Percentiles rank a stretch among this genome's conserved stretches.
These are phyloP conservation scores for Picochlorum costavermella DNA, from an alignment of 139 green algal genomes.

Conservation along the genomic window DNA sequence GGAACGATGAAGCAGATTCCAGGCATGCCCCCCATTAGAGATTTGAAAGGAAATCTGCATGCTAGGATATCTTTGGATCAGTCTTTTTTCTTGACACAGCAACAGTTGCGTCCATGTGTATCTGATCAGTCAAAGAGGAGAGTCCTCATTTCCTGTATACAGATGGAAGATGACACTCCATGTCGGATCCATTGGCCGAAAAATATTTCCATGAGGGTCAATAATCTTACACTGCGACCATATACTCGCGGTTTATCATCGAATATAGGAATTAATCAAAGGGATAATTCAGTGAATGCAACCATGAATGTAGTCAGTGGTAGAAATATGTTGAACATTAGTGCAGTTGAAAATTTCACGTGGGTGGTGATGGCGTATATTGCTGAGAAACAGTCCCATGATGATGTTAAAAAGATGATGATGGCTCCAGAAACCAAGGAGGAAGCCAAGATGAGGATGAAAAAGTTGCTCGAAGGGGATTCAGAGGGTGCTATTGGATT, in stretches of 20 bases:
- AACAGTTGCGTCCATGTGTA: conserved; percentile 14
- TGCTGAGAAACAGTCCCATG: conserved; percentile 20
- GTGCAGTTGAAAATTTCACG: conserved; percentile 12
- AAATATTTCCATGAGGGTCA: conserved; percentile 38
- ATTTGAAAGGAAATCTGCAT: conserved; percentile 11
- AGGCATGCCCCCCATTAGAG: conserved; percentile 6
- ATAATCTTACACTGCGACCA: conserved; percentile 34
- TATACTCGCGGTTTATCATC: conserved; percentile 30
- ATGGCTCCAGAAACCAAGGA: conserved; percentile 27
- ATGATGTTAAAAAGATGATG: conserved; percentile 61
- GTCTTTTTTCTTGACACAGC: conserved; percentile 13
- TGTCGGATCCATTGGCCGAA: conserved; percentile 68
- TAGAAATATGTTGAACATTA: conserved; percentile 31
- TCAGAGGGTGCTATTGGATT: conserved; percentile 12
- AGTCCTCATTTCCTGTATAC: conserved; percentile 31
- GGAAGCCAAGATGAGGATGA: conserved; percentile 37
- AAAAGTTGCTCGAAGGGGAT: conserved; percentile 28
- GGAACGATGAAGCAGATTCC: conserved; percentile 20
- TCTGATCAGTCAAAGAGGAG: background rate
- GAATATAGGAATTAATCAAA: conserved; percentile 64
- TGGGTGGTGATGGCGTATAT: conserved; percentile 45
- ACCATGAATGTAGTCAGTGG: conserved; percentile 24
- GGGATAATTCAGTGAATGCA: conserved; percentile 60
- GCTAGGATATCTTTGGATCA: conserved; percentile 22
- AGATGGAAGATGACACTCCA: conserved; percentile 43